phyloP scores from a whole-genome alignment of 2,329 filamentous ascomycete genomes.

The Cercospora sp. region DNA sequence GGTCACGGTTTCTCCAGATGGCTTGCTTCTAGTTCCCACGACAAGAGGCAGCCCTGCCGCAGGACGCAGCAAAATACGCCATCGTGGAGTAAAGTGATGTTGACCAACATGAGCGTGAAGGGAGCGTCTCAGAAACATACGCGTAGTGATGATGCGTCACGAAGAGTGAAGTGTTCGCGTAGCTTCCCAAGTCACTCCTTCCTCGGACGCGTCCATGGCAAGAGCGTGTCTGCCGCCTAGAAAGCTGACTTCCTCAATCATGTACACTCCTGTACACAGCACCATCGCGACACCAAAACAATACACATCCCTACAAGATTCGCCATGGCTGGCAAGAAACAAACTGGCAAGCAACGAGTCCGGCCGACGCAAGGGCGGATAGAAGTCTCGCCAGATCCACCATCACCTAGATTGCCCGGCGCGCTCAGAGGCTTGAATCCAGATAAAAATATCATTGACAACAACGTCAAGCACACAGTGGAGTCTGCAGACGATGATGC shows the following conservation, averaged over 20 bases:
- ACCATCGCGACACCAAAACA: too few species aligned
- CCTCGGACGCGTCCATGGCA: not conserved
- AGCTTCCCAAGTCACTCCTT: not conserved
- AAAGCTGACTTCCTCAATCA: not conserved
- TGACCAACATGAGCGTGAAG: not conserved
- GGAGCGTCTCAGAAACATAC: not conserved
- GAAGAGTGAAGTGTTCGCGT: not conserved
- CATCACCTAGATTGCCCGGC: not conserved
- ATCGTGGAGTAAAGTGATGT: not conserved
- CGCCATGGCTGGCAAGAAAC: slow-evolving; percentile 3
- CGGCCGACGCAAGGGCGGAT: not conserved
- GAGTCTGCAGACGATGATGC: slow-evolving; percentile 12
- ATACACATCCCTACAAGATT: not conserved
- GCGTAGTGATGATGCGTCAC: not conserved
- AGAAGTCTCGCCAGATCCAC: not conserved
- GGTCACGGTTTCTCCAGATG: not conserved
- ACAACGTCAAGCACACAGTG: slow-evolving; percentile 8
- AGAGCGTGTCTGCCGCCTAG: slow-evolving; percentile 3
- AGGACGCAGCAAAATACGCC: not conserved
- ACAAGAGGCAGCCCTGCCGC: not conserved
- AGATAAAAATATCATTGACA: slow-evolving; percentile 11
- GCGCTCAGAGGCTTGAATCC: slow-evolving; percentile 21
- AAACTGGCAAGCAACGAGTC: not conserved
- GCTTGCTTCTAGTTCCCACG: not conserved
- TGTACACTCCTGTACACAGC: not conserved